phyloP scores from a whole-genome alignment of 2,329 filamentous ascomycete species.

The Pestalotiopsis sp. region DNA sequence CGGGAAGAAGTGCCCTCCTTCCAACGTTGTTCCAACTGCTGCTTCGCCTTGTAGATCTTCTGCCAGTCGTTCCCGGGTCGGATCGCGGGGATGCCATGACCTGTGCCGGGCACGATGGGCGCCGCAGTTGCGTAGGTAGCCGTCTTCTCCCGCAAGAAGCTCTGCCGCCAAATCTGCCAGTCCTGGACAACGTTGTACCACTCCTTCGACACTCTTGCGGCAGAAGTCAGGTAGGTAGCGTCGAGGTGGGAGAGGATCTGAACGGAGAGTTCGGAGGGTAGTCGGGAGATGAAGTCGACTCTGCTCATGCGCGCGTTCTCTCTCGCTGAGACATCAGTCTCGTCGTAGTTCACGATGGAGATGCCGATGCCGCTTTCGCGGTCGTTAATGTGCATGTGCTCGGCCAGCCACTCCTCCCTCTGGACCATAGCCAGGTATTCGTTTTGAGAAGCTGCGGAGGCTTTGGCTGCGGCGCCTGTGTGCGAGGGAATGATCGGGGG shows the following conservation, averaged over 20 bases:
- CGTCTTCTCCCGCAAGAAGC: conserved; percentile 64
- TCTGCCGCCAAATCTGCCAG: conserved; percentile 66
- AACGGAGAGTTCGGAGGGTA: conserved; percentile 62
- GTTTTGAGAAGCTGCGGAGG: conserved; percentile 62
- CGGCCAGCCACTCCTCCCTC: conserved; percentile 47
- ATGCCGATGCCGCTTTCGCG: conserved; percentile 69
- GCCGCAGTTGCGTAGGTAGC: conserved; percentile 60
- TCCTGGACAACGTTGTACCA: conserved; percentile 54
- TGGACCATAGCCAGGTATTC: conserved; percentile 41
- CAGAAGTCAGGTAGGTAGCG: conserved; percentile 50
- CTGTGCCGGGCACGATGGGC: conserved; percentile 54
- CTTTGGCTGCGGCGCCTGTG: conserved; percentile 63
- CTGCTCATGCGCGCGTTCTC: conserved; percentile 42
- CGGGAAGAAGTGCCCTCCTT: conserved; percentile 70
- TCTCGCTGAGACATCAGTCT: conserved; percentile 32
- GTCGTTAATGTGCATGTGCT: conserved; percentile 53
- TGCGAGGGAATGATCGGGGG: conserved; percentile 64
- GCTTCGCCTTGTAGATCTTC: conserved; percentile 77
- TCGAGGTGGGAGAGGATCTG: conserved; percentile 61
- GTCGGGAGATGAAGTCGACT: conserved; percentile 58
- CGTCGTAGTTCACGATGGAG: conserved; percentile 45
- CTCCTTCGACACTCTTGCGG: conserved; percentile 49
- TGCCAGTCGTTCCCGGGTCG: conserved; percentile 78
- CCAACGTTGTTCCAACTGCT: conserved; percentile 80
- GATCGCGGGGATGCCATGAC: conserved; percentile 58